Evolutionary conservation across 306 rosid species (phyloP).

Genomic region (Notholithocarpus densiflorus): DNA sequence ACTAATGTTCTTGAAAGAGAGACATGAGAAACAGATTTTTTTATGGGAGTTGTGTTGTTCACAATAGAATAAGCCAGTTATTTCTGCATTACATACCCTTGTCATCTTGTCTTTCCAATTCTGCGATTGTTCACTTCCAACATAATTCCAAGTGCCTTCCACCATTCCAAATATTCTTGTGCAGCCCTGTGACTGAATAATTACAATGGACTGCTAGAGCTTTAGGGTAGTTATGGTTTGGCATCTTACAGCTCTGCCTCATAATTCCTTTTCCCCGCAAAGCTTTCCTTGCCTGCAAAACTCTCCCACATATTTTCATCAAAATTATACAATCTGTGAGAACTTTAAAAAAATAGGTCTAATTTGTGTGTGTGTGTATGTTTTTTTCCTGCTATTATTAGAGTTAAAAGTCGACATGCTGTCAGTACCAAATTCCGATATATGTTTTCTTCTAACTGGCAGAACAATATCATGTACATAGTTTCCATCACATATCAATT

Average conservation of each 20-base stretch:
- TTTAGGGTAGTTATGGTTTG: constrained; percentile 52
- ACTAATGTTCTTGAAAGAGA: not conserved
- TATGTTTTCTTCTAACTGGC: not conserved
- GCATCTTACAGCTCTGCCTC: no score
- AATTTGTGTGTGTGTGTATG: constrained; percentile 9
- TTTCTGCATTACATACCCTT: constrained; percentile 37
- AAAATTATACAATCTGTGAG: not conserved
- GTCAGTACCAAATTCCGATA: not conserved
- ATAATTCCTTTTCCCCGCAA: constrained; percentile 66
- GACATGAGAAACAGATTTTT: not conserved
- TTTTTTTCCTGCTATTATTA: constrained; percentile 3
- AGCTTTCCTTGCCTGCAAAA: constrained; percentile 80
- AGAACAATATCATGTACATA: not conserved
- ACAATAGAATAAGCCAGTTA: not conserved
- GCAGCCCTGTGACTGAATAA: constrained; percentile 65
- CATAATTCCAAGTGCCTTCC: no score
- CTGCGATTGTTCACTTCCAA: constrained; percentile 43
- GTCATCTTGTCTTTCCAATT: constrained; percentile 53
- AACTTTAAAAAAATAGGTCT: not conserved
- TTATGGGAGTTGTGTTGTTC: not conserved
- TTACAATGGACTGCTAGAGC: constrained; percentile 81
- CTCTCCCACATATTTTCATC: not conserved
- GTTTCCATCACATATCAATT: not conserved
- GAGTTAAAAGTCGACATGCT: no score
- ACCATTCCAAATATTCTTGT: constrained; percentile 38